Evolutionary conservation across 305 asterid species (phyloP).

Genomic region (Plantago coronopus): DNA sequence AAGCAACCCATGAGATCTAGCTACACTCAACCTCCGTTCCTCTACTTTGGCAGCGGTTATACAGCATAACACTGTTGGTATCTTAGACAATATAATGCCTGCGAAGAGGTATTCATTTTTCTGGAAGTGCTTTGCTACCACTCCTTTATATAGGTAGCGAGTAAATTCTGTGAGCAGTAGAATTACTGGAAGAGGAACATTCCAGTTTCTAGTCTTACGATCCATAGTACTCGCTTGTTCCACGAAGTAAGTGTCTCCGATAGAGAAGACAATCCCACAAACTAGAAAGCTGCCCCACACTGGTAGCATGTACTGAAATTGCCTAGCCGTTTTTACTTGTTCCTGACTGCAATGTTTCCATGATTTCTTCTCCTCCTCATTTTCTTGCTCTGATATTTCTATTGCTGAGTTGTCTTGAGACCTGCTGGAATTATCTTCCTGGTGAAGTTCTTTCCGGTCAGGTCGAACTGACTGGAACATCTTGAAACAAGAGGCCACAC

Average conservation of each 20-base stretch:
- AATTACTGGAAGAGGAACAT: constrained; percentile 34
- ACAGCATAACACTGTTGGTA: constrained; percentile 22
- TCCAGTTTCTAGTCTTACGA: constrained; percentile 28
- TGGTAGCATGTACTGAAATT: too few relatives aligned
- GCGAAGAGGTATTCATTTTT: too few relatives aligned
- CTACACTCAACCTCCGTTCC: constrained; percentile 15
- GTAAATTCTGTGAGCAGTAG: too few relatives aligned
- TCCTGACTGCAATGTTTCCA: too few relatives aligned
- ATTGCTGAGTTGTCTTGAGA: too few relatives aligned
- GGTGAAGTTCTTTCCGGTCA: constrained; percentile 25
- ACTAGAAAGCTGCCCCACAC: constrained; percentile 46
- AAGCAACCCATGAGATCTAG: constrained; percentile 9
- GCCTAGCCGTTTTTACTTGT: too few relatives aligned
- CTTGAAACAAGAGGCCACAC: constrained; percentile 27
- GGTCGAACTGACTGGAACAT: constrained; percentile 18
- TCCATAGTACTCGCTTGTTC: constrained; percentile 40
- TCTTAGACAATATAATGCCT: constrained; percentile 22
- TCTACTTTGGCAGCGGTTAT: constrained; percentile 25
- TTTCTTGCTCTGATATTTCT: too few relatives aligned
- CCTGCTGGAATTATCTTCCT: constrained; percentile 3
- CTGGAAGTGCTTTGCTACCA: too few relatives aligned
- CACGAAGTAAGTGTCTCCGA: constrained; percentile 4
- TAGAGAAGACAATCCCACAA: constrained; percentile 39
- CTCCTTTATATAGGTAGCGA: too few relatives aligned
- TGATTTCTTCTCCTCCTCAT: too few relatives aligned